These are phyloP conservation scores for Debaryomycetaceae sp. DNA, from an alignment of 1,139 yeast species.

Conservation along the genomic window DNA sequence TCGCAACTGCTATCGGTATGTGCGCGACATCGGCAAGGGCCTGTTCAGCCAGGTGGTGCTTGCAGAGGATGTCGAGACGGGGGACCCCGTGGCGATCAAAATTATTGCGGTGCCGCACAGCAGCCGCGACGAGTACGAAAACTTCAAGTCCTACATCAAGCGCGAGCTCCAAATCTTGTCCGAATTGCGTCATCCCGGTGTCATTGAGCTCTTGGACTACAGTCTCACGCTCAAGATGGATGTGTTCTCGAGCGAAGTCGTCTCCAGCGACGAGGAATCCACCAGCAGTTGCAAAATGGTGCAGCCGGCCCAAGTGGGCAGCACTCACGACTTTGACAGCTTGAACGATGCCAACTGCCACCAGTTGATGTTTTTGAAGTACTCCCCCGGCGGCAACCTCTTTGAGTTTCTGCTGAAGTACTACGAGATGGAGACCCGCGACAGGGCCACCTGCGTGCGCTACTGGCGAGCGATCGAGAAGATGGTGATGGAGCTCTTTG, in stretches of 20 bases:
- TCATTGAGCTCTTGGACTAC: constrained; percentile 32
- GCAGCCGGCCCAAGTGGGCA: not conserved
- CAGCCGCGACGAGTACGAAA: constrained; percentile 22
- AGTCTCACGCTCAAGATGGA: constrained; percentile 16
- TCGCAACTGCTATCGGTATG: constrained; percentile 18
- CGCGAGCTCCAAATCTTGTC: constrained; percentile 72
- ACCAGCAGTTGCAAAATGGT: not conserved
- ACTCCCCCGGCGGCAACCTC: constrained; percentile 80
- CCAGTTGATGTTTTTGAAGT: constrained; percentile 64
- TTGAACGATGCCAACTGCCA: constrained; percentile 15
- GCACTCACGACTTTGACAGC: not conserved
- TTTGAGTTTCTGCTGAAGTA: constrained; percentile 55
- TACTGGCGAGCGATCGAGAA: constrained; percentile 51
- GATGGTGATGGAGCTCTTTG: constrained; percentile 62
- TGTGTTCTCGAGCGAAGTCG: constrained; percentile 8
- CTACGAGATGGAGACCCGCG: constrained; percentile 8
- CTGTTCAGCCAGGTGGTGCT: constrained; percentile 56
- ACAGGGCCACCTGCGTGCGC: constrained; percentile 21
- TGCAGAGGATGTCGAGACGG: constrained; percentile 23
- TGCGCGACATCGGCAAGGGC: constrained; percentile 48
- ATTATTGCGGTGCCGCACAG: constrained; percentile 34
- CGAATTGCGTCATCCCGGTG: constrained; percentile 40
- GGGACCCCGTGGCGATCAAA: constrained; percentile 33
- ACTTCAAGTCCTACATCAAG: constrained; percentile 62
- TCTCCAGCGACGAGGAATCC: not conserved